Conservation (phyloP, 2,329 filamentous ascomycete species). For the Penicillium frequentans region DNA sequence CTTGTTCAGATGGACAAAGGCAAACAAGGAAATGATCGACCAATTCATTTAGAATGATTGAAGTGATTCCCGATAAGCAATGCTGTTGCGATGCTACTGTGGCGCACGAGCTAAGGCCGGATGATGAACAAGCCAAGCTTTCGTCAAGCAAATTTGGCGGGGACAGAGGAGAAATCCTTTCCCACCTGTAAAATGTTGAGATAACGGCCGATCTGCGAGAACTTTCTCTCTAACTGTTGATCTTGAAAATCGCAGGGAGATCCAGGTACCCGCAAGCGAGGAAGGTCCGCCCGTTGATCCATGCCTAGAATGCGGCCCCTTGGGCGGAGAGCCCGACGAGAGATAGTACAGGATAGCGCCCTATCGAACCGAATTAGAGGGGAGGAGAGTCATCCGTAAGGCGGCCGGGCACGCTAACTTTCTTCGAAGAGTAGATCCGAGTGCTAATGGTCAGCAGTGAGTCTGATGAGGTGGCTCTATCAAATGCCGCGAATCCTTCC, state of each 20-base stretch:
- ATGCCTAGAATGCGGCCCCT: neutral
- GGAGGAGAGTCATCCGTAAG: neutral
- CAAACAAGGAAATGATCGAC: slow-evolving; percentile 16
- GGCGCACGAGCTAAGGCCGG: slow-evolving; percentile 8
- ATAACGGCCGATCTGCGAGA: neutral
- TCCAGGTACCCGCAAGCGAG: neutral
- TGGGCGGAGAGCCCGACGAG: neutral
- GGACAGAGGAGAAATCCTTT: neutral
- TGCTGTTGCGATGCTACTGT: slow-evolving; percentile 13
- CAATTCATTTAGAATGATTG: neutral
- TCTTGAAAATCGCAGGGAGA: neutral
- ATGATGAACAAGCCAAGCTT: slow-evolving; percentile 11
- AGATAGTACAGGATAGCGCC: neutral
- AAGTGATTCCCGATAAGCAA: slow-evolving; percentile 10
- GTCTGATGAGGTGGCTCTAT: neutral
- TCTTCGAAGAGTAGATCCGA: slow-evolving; percentile 1
- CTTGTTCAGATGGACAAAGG: neutral
- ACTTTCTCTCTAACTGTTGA: neutral
- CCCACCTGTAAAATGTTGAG: neutral
- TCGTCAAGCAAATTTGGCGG: slow-evolving; percentile 9
- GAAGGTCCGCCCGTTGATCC: neutral
- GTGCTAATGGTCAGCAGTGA: neutral
- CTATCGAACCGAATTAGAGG: neutral
- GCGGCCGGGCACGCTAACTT: slow-evolving; percentile 4
- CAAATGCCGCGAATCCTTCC: neutral